Base-by-base conservation (phyloP, 2,329 filamentous ascomycete genomes). In the Cadophora luteo-olivacea region DNA sequence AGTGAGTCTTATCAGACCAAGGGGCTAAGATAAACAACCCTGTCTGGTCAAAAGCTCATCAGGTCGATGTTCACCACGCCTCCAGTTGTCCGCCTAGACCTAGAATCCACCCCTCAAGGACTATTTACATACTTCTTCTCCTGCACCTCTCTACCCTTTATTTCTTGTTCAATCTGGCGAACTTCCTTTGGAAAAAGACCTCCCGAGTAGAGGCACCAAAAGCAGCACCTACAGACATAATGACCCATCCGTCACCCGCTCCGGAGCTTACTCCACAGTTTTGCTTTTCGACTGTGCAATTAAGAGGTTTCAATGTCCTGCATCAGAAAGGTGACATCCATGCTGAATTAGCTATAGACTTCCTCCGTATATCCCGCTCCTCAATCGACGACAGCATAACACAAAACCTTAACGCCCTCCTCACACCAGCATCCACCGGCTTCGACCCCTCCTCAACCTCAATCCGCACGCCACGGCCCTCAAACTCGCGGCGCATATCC, bases 311-410 rank as follows among this genome's bases (percentile, higher is more conserved):
- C 38, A 45, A 60, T 29, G 14, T 66, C 19, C 48, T 48, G 36
- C 32, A 4, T 16, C 41, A 45, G 16, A 45, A 11, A n/a, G n/a
- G n/a, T n/a, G n/a, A n/a, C n/a, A n/a, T n/a, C n/a, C n/a, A 22
- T 49, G 45, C 45, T 49, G 19, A 49, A 11, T 12, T 54, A 3
- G 48, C 9, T 58, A 2, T 45, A 97, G 96, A 97, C 79, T 99
- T 99, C 79, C 86, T 99, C 25, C 92, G 94, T 49, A 81, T 96
- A 72, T 97, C 95, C 11, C 89, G 96, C 72, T 85, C 88, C 64
- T 88, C 92, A 60, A 91, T 97, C 76, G 96, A 99, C 81, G 96
- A 99, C 81, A 93, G 92, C 55, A 98, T 99, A 77, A 89, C 89
- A 0, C 94, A 97, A 77, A 95, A 97, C 76, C 88, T 99, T 70